These are phyloP conservation scores for Starmerella vaccinii DNA, from an alignment of 805 yeast genomes.

Conservation along the genomic window DNA sequence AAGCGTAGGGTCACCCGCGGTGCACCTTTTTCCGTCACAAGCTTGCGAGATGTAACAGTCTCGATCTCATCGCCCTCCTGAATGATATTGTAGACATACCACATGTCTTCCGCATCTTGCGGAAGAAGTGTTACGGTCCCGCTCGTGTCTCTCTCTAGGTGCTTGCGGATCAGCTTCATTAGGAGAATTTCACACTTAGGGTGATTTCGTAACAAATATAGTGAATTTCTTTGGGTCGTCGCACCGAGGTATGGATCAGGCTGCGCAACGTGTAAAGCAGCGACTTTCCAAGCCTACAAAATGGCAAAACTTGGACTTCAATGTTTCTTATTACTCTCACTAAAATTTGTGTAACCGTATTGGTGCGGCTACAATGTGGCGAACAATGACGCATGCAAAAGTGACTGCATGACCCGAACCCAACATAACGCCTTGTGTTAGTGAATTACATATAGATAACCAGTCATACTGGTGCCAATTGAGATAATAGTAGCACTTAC, in stretches of 20 bases:
- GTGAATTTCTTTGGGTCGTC: neutral
- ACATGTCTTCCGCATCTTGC: conserved; percentile 83
- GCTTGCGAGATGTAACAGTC: conserved; percentile 57
- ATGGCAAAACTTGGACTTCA: too few relatives aligned
- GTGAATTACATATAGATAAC: too few relatives aligned
- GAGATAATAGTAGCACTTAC: too few relatives aligned
- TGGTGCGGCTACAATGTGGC: too few relatives aligned
- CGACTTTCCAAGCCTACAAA: too few relatives aligned
- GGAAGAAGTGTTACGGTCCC: conserved; percentile 63
- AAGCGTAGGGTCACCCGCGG: conserved; percentile 54
- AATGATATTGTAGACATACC: conserved; percentile 75
- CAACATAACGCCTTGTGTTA: neutral
- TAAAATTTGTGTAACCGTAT: too few relatives aligned
- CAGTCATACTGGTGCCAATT: too few relatives aligned
- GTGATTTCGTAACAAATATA: conserved; percentile 3
- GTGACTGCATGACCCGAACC: too few relatives aligned
- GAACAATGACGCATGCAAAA: too few relatives aligned
- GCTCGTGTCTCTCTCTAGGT: conserved; percentile 47
- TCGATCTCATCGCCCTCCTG: conserved; percentile 66
- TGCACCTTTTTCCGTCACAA: conserved; percentile 33
- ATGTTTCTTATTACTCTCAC: too few relatives aligned
- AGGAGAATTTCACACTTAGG: neutral
- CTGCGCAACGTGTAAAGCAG: too few relatives aligned
- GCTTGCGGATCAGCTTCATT: conserved; percentile 49
- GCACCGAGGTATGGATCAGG: too few relatives aligned